These are phyloP conservation scores for Fragaria ananassa DNA, from an alignment of 306 rosid genomes.

Conservation along the genomic window DNA sequence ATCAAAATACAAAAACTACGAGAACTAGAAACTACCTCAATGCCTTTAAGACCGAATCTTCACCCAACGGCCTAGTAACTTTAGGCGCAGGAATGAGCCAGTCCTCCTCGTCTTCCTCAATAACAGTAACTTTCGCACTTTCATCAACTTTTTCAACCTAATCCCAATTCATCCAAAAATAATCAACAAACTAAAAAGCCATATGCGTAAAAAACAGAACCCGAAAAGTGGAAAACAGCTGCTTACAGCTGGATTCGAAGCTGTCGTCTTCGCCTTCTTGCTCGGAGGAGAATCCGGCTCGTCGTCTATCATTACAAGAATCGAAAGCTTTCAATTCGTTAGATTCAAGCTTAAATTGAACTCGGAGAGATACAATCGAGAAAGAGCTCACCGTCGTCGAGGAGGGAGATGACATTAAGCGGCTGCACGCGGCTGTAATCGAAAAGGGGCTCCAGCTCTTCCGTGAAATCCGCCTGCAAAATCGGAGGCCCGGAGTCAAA, in stretches of 20 bases:
- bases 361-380: too few species aligned
- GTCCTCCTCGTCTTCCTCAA: conserved; percentile 59
- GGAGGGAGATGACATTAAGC: conserved; percentile 26
- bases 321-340: neutral
- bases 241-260: conserved; percentile 26
- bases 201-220: neutral
- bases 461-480: conserved; percentile 49
- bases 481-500: neutral
- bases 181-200: neutral
- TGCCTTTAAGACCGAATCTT: conserved; percentile 64
- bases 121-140: conserved; percentile 24
- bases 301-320: conserved; percentile 41
- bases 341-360: neutral
- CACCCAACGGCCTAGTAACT: conserved; percentile 33
- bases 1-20: too few species aligned
- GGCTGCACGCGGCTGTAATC: conserved; percentile 87
- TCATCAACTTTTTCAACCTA: conserved; percentile 40
- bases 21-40: conserved; percentile 48
- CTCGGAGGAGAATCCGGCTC: conserved; percentile 32
- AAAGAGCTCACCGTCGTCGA: conserved; percentile 48
- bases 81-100: conserved; percentile 94
- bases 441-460: conserved; percentile 85
- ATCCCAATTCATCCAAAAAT: neutral
- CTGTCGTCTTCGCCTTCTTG: conserved; percentile 53
- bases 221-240: neutral